Conservation (phyloP, 805 yeast genomes). For the Clavispora phyllophila region DNA sequence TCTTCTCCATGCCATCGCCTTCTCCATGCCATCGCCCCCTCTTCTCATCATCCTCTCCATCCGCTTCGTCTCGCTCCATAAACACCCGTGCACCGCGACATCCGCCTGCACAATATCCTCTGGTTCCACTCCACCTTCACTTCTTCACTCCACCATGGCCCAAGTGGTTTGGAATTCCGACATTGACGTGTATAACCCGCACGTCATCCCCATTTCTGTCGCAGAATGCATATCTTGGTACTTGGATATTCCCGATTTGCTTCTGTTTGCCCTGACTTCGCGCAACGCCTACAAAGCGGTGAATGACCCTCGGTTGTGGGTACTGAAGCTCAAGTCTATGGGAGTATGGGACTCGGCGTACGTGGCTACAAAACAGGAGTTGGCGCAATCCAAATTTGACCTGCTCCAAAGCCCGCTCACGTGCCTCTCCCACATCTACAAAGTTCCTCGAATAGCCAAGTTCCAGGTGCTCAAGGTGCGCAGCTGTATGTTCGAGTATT, state of each 20-base stretch:
- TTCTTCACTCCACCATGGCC: slow-evolving; percentile 24
- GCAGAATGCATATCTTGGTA: slow-evolving; percentile 31
- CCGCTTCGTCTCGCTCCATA: too few species aligned
- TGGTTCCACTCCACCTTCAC: background rate
- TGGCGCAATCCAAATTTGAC: slow-evolving; percentile 5
- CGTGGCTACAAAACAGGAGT: slow-evolving; percentile 3
- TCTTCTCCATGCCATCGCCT: too few species aligned
- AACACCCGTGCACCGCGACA: background rate
- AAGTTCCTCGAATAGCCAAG: slow-evolving; percentile 28
- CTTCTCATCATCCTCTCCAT: too few species aligned
- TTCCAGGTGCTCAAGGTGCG: slow-evolving; percentile 36
- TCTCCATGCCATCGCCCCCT: too few species aligned
- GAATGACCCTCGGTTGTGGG: slow-evolving; percentile 38
- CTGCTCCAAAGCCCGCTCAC: slow-evolving; percentile 24
- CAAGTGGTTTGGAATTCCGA: slow-evolving; percentile 44
- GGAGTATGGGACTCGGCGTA: slow-evolving; percentile 32
- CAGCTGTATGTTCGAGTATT: slow-evolving; percentile 37
- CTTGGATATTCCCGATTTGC: slow-evolving; percentile 34
- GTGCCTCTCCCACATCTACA: slow-evolving; percentile 27
- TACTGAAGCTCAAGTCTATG: slow-evolving; percentile 28
- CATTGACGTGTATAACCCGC: slow-evolving; percentile 37
- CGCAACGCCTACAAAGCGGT: slow-evolving; percentile 34
- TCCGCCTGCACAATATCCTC: background rate
- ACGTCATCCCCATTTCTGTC: slow-evolving; percentile 33
- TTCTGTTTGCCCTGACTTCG: slow-evolving; percentile 34